A percentile compares a stretch with the other conserved stretches of the same genome.
Conservation (phyloP, 140 eudicot genomes). For the Erigeron philadelphicus region DNA sequence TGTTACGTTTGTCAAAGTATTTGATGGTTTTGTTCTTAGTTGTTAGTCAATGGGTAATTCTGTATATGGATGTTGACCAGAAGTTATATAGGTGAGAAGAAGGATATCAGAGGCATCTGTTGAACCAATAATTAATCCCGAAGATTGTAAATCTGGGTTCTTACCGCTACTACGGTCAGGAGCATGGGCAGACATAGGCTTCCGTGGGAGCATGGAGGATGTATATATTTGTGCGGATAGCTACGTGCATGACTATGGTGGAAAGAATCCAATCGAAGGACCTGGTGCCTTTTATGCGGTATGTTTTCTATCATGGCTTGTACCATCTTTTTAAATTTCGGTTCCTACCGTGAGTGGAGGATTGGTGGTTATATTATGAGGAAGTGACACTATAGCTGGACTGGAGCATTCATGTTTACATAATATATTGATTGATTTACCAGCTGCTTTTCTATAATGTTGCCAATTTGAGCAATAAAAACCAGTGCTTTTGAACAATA, state of each 20-base stretch:
- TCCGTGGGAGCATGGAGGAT: slow-evolving; percentile 94
- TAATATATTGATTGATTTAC: not conserved
- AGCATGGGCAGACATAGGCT: slow-evolving; percentile 93
- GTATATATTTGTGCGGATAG: slow-evolving; percentile 76
- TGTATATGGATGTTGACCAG: slow-evolving; percentile 28
- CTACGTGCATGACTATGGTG: slow-evolving; percentile 51
- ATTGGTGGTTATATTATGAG: not conserved
- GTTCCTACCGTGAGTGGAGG: slow-evolving; percentile 2
- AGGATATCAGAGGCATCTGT: slow-evolving; percentile 43
- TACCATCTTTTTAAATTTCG: not conserved
- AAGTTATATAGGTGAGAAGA: slow-evolving; percentile 51
- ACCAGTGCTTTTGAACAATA: no score
- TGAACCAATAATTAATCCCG: slow-evolving; percentile 32
- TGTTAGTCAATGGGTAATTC: slow-evolving; percentile 19
- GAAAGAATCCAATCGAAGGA: slow-evolving; percentile 36
- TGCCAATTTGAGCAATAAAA: not conserved
- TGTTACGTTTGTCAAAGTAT: slow-evolving; percentile 3
- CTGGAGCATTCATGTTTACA: not conserved
- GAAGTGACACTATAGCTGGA: slow-evolving; percentile 8
- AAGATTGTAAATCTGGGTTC: slow-evolving; percentile 37
- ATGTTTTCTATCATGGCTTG: slow-evolving; percentile 2
- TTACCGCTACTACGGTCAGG: slow-evolving; percentile 84
- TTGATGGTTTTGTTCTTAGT: not conserved
- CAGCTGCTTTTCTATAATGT: not conserved
- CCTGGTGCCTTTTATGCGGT: slow-evolving; percentile 97